Conservation (phyloP, 2,329 filamentous ascomycete species). For the Exophiala calicioides region DNA sequence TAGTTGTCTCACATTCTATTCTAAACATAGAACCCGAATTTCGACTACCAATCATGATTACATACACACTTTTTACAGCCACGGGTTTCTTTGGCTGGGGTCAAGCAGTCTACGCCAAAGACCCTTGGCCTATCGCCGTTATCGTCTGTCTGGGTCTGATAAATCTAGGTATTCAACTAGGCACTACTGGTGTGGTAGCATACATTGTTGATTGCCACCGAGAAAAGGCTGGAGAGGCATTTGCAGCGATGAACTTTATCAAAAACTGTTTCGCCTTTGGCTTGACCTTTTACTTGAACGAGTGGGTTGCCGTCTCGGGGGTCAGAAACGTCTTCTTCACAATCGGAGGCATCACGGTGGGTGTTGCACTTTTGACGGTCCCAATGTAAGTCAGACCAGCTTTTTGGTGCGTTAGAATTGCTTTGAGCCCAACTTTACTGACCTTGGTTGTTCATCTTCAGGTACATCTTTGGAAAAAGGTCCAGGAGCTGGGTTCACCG, state of each 20-base stretch:
- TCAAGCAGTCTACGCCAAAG: constrained; percentile 34
- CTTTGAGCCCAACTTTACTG: no score
- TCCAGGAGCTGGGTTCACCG: not conserved
- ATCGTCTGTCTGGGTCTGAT: constrained; percentile 42
- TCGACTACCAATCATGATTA: constrained; percentile 41
- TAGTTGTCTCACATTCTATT: no score
- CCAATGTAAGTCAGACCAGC: constrained; percentile 39
- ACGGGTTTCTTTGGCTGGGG: constrained; percentile 43
- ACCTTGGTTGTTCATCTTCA: not conserved
- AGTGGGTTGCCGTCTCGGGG: constrained; percentile 43
- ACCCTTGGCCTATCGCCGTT: constrained; percentile 38
- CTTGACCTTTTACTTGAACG: constrained; percentile 43
- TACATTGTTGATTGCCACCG: constrained; percentile 45
- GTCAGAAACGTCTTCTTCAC: constrained; percentile 41
- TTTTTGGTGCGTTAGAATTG: no score
- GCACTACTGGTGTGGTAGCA: constrained; percentile 40
- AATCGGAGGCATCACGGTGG: constrained; percentile 41
- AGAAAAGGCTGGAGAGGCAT: constrained; percentile 41
- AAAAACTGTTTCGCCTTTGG: constrained; percentile 45
- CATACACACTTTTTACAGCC: constrained; percentile 39
- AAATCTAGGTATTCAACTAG: constrained; percentile 42
- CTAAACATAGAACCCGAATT: constrained; percentile 45
- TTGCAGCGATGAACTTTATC: constrained; percentile 44
- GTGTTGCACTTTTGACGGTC: constrained; percentile 35
- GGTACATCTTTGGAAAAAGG: not conserved